Percentiles rank a stretch among this genome's conserved stretches.
phyloP scores from a whole-genome alignment of 345 rosid species.

The Lumnitzera racemosa region DNA sequence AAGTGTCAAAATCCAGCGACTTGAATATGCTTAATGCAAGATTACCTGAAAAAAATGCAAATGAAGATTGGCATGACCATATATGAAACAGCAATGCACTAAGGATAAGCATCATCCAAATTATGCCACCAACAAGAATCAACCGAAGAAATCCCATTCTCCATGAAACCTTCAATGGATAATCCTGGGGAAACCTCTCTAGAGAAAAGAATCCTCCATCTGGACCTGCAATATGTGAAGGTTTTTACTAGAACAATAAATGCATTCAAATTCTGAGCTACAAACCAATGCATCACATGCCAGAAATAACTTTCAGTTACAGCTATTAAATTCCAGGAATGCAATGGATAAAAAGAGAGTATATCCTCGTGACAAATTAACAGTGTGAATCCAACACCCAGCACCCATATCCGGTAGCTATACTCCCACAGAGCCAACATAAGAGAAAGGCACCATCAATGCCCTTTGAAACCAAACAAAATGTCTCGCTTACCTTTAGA shows the following conservation, averaged over 20 bases:
- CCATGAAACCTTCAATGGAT: constrained; percentile 45
- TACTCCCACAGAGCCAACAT: neutral
- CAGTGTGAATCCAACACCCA: too few species aligned
- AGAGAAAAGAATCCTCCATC: constrained; percentile 48
- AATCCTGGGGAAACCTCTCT: constrained; percentile 41
- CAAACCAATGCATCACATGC: neutral
- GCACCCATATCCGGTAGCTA: neutral
- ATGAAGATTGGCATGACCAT: constrained; percentile 84
- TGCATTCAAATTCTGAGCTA: neutral
- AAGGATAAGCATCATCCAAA: constrained; percentile 87
- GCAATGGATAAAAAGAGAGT: too few species aligned
- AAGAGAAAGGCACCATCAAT: neutral
- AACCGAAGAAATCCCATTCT: constrained; percentile 70
- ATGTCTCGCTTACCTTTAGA: constrained; percentile 31
- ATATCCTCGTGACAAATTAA: too few species aligned
- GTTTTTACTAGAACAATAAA: neutral
- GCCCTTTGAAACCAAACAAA: neutral
- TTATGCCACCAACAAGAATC: constrained; percentile 71
- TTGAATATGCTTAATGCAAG: neutral
- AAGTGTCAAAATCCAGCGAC: neutral
- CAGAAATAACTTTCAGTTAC: neutral
- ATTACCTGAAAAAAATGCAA: constrained; percentile 72
- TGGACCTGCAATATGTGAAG: constrained; percentile 28
- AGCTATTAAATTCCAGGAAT: neutral
- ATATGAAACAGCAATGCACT: constrained; percentile 57